Base-by-base conservation (phyloP, 768 basidiomycete species). In the Rhodosporidiobolus odoratus region DNA sequence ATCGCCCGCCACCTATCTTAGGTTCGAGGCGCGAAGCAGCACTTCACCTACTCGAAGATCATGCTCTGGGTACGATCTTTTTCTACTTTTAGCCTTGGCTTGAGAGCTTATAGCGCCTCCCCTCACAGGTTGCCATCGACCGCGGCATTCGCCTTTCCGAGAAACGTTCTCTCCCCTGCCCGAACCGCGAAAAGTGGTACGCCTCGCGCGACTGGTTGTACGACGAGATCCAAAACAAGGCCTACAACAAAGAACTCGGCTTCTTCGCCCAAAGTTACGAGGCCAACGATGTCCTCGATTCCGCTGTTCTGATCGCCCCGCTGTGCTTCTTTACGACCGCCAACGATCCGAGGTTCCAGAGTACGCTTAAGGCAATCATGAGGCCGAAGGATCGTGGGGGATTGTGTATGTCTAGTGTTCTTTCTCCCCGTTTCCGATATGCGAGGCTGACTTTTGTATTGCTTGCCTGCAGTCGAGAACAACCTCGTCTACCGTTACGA, bases 111-210 rank as follows among this genome's bases (percentile, higher is more conserved):
- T n/a, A n/a, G n/a, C n/a, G n/a, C n/a, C 47, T 19, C 47, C 6
- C 47, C 17, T 48, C 47, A 5, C 17, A n/a, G n/a, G 94, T 97
- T 57, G 94, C 94, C 0, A 86, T 97, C 65, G 94, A 98, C 76
- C 84, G 95, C 82, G 94, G 93, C 83, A 83, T 98, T 9, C 89
- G 95, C 16, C 84, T 99, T 32, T 91, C 93, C 4, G 94, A 97
- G 43, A 99, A 99, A 80, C 87, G 95, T 25, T 92, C 91, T 1
- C 83, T 99, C 5, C 95, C 95, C 10, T 80, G 80, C 59, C 77
- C 76, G 23, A 75, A 75, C 64, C 72, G 81, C 38, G 43, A 78
- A 52, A 83, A 85, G 63, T 96, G 94, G 94, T 78, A 88, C 25
- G 81, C 80, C 2, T 85, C 88, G 5, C 86, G 94, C 27, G 94